phyloP scores from a whole-genome alignment of 1,139 yeast genomes.

The Candida tropicalis region DNA sequence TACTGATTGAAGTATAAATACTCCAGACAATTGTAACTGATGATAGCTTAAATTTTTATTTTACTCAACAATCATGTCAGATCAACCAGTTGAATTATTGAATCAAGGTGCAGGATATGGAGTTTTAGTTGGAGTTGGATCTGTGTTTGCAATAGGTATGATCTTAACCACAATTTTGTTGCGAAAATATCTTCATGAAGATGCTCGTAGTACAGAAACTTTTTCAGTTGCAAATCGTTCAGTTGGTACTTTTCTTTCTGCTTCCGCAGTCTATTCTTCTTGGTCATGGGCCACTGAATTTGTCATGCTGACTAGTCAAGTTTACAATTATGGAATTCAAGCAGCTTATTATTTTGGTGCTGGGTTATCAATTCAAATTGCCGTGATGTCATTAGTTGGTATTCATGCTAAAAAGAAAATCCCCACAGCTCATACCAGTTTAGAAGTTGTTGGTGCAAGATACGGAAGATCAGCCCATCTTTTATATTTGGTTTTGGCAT shows the following conservation, averaged over 20 bases:
- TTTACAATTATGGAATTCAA: conserved; percentile 32
- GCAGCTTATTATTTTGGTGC: conserved; percentile 30
- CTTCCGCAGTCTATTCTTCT: conserved; percentile 29
- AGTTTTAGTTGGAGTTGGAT: conserved; percentile 33
- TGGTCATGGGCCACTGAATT: conserved; percentile 39
- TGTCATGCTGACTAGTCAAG: conserved; percentile 29
- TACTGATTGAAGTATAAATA: too few relatives aligned
- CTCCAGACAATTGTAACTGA: too few relatives aligned
- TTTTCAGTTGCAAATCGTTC: conserved; percentile 33
- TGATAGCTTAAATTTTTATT: too few relatives aligned
- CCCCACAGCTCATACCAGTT: conserved; percentile 32
- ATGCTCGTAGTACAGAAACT: conserved; percentile 32
- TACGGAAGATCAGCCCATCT: conserved; percentile 34
- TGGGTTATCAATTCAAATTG: conserved; percentile 33
- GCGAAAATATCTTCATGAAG: conserved; percentile 28
- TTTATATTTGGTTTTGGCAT: conserved; percentile 32
- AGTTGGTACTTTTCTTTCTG: conserved; percentile 29
- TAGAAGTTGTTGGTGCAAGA: conserved; percentile 33
- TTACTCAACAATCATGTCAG: conserved; percentile 8
- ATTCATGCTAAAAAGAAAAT: conserved; percentile 34
- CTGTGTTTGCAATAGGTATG: conserved; percentile 32
- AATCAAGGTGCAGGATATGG: conserved; percentile 33
- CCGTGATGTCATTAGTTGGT: conserved; percentile 30
- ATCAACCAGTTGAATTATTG: conserved; percentile 20
- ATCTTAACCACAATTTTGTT: conserved; percentile 28